Base-by-base conservation (phyloP, 352 stramenopile species). In the Phytopythium boreale region DNA sequence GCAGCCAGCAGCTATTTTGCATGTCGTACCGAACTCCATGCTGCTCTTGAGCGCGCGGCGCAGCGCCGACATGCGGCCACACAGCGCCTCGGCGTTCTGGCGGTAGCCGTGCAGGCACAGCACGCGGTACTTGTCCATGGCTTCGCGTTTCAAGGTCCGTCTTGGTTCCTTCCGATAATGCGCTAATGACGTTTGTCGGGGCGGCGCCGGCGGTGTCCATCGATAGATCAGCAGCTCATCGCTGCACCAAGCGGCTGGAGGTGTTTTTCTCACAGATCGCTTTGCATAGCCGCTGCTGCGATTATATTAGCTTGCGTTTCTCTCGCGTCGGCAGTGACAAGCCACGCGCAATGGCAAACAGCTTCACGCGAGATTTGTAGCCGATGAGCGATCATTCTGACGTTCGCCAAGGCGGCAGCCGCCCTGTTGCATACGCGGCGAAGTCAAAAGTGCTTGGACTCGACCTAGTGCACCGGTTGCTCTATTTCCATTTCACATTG, bases 51-150 rank as follows among this genome's bases (percentile, higher is more conserved):
- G 82, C 17, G 79, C 72, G 10, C 87, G 79, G 10, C 82, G 75
- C 51, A 88, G 87, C 2, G 82, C 81, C 10, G 84, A 82, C 43
- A 95, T 93, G 61, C 85, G 79, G 20, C 74, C 79, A 41, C 83
- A 81, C 52, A 95, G 73, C 56, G 84, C 90, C 36, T 77, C 69
- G 24, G 76, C 80, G 59, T 88, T 89, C 67, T 95, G 87, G 56
- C 82, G 80, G 57, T 92, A 91, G 51, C 87, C 87, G 61, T 95
- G 87, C 17, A 95, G 72, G 70, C 87, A 95, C 26, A 95, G 69
- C 26, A 95, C 75, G 46, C 83, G 85, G 41, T 86, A 76, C 60
- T 84, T 92, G 61, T 44, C 61, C 55, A 76, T 76, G 8, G 41
- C 41, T 49, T 58, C 15, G 1, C 10, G 22, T 19, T 15, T 55